These are phyloP conservation scores for Azolla pinnata DNA, from an alignment of 75 land plant genomes.

Conservation along the genomic window DNA sequence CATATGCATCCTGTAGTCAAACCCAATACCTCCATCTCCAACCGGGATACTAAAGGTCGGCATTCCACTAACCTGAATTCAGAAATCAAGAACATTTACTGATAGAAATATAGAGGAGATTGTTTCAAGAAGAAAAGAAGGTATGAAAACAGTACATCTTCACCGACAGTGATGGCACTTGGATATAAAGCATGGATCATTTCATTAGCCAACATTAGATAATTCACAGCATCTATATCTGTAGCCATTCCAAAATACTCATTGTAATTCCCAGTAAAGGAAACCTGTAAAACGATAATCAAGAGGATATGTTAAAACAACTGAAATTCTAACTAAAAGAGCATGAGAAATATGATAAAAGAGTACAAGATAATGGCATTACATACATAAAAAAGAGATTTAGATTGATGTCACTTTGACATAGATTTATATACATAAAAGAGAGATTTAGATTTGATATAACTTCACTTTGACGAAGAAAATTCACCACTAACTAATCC, in stretches of 20 bases:
- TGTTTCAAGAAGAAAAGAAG: neutral
- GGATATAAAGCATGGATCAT: conserved; percentile 72
- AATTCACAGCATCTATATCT: conserved; percentile 89
- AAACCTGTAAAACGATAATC: conserved; percentile 31
- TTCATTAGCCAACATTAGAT: conserved; percentile 86
- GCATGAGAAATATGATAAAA: neutral
- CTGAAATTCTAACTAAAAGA: neutral
- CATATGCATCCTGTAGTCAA: conserved; percentile 94
- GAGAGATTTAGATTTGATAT: too few relatives aligned
- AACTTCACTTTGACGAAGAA: too few relatives aligned
- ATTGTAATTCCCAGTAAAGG: conserved; percentile 74
- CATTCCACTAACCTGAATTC: conserved; percentile 84
- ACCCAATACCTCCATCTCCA: conserved; percentile 82
- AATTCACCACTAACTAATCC: too few relatives aligned
- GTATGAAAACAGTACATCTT: conserved; percentile 48
- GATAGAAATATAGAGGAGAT: neutral
- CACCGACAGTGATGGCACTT: conserved; percentile 61
- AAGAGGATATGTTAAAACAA: neutral
- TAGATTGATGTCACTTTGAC: too few relatives aligned
- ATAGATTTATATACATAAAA: too few relatives aligned
- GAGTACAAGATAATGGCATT: too few relatives aligned
- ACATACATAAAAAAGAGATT: too few relatives aligned
- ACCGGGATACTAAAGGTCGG: conserved; percentile 75
- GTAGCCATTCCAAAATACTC: conserved; percentile 87
- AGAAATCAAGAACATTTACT: neutral